Evolutionary conservation across 148 eudicot genomes (phyloP), one percentile per base, ranked within the genome.

Genomic region (Nepenthes gracilis): DNA sequence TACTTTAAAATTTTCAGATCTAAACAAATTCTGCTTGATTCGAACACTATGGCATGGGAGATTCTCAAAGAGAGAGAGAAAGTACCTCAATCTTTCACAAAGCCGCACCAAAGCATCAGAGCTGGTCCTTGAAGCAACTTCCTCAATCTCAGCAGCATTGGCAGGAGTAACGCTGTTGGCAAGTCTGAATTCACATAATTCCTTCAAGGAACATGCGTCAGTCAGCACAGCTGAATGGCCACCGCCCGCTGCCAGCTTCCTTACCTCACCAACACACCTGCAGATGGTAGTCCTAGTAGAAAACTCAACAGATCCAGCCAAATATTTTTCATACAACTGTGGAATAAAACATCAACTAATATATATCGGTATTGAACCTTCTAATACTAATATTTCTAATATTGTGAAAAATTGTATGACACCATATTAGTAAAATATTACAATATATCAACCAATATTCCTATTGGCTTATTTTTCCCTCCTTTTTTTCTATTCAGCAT

Each of bases 201-300:
- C 99, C 76, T 83, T 89, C 64, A 94, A 74, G 32, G 97, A 89
- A 61, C 91, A 94, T 36, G 99, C 99, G 71, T 89, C 93, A 1
- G 97, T 94, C 64, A 94, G 61, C 62, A 86, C 99, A 33, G 97
- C 99, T 15, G 99, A 94, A 67, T 94, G 99, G 43, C 99, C 97
- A 47, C 97, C 99, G 6, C 99, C 99, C 40, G 97, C 99, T 35
- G 97, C 95, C 72, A 94, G 75, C 68, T 89, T 94, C 73, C 95
- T 80, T 35, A 94, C 97, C 68, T 83, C 90, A 58, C 97, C 99
- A 36, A 94, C 97, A 78, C 99, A 94, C 99, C 99, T 90, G 72
- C 69, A 74, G 23, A 43, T 37, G 11, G 33, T 13, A 62, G 49
- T 58, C 14, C 14, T 38, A 59, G 40, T 43, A 55, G 35, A 52